Conservation (phyloP, 768 basidiomycete species). For the Stropharia rugosoannulata region DNA sequence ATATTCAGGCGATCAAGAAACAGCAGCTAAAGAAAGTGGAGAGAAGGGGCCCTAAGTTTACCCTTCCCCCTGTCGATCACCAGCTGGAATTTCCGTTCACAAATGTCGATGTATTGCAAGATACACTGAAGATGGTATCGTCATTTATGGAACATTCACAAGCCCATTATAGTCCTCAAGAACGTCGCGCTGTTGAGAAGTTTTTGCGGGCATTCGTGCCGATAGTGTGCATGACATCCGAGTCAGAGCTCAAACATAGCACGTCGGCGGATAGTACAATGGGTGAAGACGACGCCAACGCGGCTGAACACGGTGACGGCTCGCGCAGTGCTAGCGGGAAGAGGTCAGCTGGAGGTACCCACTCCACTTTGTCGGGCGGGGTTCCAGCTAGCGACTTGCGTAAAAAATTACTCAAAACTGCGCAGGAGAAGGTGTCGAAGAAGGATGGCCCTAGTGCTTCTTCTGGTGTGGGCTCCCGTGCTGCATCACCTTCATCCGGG, state of each 20-base stretch:
- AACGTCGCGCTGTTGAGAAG: slow-evolving; percentile 80
- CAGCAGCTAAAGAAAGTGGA: slow-evolving; percentile 49
- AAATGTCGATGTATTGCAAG: slow-evolving; percentile 80
- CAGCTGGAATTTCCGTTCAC: slow-evolving; percentile 81
- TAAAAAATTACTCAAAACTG: slow-evolving; percentile 77
- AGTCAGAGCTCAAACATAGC: slow-evolving; percentile 64
- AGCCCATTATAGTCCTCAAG: slow-evolving; percentile 67
- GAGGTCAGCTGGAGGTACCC: slow-evolving; percentile 42
- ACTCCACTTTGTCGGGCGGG: slow-evolving; percentile 41
- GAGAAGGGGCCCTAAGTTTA: slow-evolving; percentile 35
- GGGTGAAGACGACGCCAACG: slow-evolving; percentile 37
- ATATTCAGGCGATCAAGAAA: slow-evolving; percentile 71
- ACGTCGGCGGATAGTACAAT: slow-evolving; percentile 40
- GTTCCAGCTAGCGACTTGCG: slow-evolving; percentile 68
- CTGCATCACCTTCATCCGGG: slow-evolving; percentile 36
- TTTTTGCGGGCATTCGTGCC: slow-evolving; percentile 88
- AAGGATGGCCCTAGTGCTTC: slow-evolving; percentile 21
- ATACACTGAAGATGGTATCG: slow-evolving; percentile 87
- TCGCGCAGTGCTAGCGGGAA: slow-evolving; percentile 41
- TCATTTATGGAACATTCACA: slow-evolving; percentile 89
- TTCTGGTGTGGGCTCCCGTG: slow-evolving; percentile 41
- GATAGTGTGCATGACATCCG: slow-evolving; percentile 69
- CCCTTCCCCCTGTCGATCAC: slow-evolving; percentile 49
- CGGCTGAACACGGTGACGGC: slow-evolving; percentile 27
- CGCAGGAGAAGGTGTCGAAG: slow-evolving; percentile 51